Evolutionary conservation across 805 yeast genomes (phyloP), one percentile per base, ranked within the genome.

Genomic region (Yamadazyma endophytica): DNA sequence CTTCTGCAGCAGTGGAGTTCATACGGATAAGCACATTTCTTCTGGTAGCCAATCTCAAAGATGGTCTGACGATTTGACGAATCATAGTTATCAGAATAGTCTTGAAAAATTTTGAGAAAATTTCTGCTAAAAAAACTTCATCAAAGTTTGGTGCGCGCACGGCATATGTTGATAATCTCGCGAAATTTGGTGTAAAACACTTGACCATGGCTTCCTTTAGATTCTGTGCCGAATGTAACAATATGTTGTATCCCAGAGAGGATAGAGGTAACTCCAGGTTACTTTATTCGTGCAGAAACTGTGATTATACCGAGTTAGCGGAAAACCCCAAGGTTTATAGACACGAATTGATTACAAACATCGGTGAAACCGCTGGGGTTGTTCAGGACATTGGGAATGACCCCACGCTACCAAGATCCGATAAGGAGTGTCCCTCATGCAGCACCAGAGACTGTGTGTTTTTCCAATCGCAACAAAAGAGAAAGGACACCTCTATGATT

Each of bases 201-300:
- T 17, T 5, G 23, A 29, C 8, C 21, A 86, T 85, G 95, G 87
- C 95, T 49, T 87, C 96, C 32, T 90, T 92, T 64, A 75, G 96
- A 56, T 90, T 90, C 69, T 90, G 98, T 61, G 80, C 92, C 50
- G 95, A 90, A 55, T 90, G 94, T 75, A 92, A 92, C 73, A 92
- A 92, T 57, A 92, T 92, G 98, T 74, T 92, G 63, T 92, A 92
- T 58, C 98, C 98, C 13, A 78, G 86, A 46, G 98, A 92, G 66
- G 97, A 92, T 56, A 85, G 82, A 52, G 86, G 81, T 36, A 69
- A 75, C 43, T 77, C 75, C 53, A 59, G 87, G 43, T 64, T 92
- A 40, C 67, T 90, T 37, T 92, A 85, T 56, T 89, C 94, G 37
- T 92, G 98, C 63, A 79, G 98, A 52, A 89, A 90, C 52, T 92